A percentile compares a stretch with the other conserved stretches of the same genome.
These are phyloP conservation scores for Fusarium stilboides DNA, from an alignment of 2,329 filamentous ascomycete genomes.

Conservation along the genomic window DNA sequence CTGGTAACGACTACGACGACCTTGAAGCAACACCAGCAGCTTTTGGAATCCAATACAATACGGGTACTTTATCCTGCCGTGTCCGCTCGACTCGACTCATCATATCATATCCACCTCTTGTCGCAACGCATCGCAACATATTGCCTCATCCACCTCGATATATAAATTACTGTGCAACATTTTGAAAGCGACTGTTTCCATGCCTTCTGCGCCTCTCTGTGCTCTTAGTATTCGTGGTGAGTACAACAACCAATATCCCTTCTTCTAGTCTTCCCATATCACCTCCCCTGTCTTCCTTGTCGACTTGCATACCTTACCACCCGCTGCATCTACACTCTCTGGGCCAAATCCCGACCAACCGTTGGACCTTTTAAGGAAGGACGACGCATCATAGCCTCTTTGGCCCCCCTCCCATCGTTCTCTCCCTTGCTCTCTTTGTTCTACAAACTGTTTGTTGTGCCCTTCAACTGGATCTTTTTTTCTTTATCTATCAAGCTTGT, in stretches of 20 bases:
- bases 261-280: background rate
- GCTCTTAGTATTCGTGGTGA: constrained; percentile 44
- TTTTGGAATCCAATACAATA: constrained; percentile 9
- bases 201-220: constrained; percentile 43
- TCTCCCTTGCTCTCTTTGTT: constrained; percentile 26
- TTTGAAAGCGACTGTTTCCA: constrained; percentile 46
- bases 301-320: constrained; percentile 21
- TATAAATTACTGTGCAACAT: constrained; percentile 42
- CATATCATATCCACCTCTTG: constrained; percentile 2
- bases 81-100: constrained; percentile 12
- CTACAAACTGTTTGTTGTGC: constrained; percentile 13
- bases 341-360: constrained; percentile 31
- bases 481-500: background rate
- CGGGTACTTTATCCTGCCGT: constrained; percentile 32
- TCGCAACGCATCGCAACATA: background rate
- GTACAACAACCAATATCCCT: constrained; percentile 21
- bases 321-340: constrained; percentile 6
- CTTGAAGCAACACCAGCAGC: constrained; percentile 20
- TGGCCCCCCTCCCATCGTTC: background rate
- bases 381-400: constrained; percentile 39
- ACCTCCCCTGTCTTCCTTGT: constrained; percentile 6
- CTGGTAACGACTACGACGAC: constrained; percentile 3
- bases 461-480: background rate
- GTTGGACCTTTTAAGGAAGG: constrained; percentile 24
- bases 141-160: constrained; percentile 11